These are phyloP conservation scores for Arthrobotrys megalospora DNA, from an alignment of 2,329 filamentous ascomycete species.

Conservation along the genomic window DNA sequence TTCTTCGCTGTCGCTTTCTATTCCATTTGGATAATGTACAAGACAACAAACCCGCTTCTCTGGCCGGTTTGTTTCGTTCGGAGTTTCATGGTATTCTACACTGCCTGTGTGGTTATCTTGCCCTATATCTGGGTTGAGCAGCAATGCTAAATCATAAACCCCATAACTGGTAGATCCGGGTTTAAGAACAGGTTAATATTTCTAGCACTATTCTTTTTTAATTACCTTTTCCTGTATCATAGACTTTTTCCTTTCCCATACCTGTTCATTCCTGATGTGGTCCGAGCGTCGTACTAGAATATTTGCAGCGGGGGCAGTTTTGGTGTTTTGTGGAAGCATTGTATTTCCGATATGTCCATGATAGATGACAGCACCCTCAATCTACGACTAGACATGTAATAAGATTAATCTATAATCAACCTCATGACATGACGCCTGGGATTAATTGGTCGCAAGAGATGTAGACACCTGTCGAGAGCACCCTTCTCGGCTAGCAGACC, in stretches of 20 bases:
- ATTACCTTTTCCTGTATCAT: conserved; percentile 23
- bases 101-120: conserved; percentile 84
- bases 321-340: conserved; percentile 12
- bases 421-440: not conserved
- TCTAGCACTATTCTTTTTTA: conserved; percentile 4
- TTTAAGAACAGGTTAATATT: not conserved
- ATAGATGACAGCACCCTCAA: conserved; percentile 1
- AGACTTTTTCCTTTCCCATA: not conserved
- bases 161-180: not conserved
- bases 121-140: conserved; percentile 82
- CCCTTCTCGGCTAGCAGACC: conserved; percentile 16
- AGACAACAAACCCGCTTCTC: conserved; percentile 71
- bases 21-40: conserved; percentile 80
- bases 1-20: conserved; percentile 95
- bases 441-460: not conserved
- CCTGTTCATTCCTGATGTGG: conserved; percentile 7
- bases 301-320: conserved; percentile 14
- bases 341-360: conserved; percentile 1
- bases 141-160: conserved; percentile 17
- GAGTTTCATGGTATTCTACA: conserved; percentile 81
- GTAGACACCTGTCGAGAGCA: conserved; percentile 16
- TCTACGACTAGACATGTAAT: conserved; percentile 12
- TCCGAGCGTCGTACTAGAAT: conserved; percentile 22
- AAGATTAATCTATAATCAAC: conserved; percentile 12
- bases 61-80: conserved; percentile 77